Evolutionary conservation across 306 rosid species (phyloP).

Genomic region (Fragaria vesca): DNA sequence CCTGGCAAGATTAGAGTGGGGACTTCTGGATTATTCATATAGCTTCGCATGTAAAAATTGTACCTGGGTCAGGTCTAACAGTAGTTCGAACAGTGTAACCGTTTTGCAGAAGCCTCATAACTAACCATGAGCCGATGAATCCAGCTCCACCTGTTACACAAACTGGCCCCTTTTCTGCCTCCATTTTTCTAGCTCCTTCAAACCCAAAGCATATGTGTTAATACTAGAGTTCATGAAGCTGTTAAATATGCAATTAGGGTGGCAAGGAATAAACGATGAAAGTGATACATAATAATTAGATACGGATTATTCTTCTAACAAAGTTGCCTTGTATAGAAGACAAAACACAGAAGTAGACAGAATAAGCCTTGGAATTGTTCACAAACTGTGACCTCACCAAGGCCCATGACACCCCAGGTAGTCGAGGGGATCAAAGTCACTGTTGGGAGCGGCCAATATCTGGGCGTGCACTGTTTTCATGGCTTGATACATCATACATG

Average conservation of each 20-base stretch:
- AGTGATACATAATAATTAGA: background rate
- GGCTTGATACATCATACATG: too few relatives aligned
- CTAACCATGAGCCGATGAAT: conserved; percentile 49
- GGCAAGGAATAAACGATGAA: conserved; percentile 4
- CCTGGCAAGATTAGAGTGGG: background rate
- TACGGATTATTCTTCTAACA: conserved; percentile 12
- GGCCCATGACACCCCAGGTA: too few relatives aligned
- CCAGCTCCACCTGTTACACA: conserved; percentile 64
- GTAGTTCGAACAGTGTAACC: conserved; percentile 49
- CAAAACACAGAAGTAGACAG: background rate
- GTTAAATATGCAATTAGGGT: background rate
- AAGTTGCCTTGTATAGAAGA: background rate
- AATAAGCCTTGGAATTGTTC: background rate
- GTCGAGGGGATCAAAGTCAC: background rate
- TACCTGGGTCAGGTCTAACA: conserved; percentile 31
- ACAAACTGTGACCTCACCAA: background rate
- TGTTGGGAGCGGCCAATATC: conserved; percentile 2
- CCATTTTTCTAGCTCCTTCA: conserved; percentile 13
- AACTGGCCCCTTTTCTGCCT: conserved; percentile 38
- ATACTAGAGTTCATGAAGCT: background rate
- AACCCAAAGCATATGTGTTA: background rate
- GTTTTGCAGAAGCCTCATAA: conserved; percentile 47
- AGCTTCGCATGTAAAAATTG: background rate
- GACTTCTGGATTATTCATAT: background rate
- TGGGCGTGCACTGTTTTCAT: background rate